These are phyloP conservation scores for Trichoderma harzianum DNA, from an alignment of 2,329 filamentous ascomycete genomes.

Conservation along the genomic window DNA sequence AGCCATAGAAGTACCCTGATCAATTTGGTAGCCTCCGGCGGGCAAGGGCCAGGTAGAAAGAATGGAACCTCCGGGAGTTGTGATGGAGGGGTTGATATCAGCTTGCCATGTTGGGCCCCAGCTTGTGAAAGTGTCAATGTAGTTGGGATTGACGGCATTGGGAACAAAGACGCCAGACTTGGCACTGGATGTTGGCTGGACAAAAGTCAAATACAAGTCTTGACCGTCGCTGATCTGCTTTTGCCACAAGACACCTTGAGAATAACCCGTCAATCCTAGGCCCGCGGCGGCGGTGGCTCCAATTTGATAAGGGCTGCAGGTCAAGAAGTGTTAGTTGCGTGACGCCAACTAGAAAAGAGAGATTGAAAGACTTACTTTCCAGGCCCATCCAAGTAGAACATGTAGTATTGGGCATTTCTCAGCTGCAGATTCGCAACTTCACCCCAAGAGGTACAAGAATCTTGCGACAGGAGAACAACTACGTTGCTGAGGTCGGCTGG, in stretches of 20 bases:
- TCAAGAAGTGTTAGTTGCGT: not conserved
- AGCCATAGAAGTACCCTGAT: slow-evolving; percentile 59
- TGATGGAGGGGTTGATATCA: slow-evolving; percentile 53
- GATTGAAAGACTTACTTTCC: not conserved
- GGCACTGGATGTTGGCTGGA: not conserved
- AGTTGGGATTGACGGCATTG: slow-evolving; percentile 49
- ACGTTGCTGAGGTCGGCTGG: slow-evolving; percentile 52
- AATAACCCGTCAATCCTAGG: slow-evolving; percentile 31
- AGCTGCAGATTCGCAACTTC: slow-evolving; percentile 51
- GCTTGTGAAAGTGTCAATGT: slow-evolving; percentile 49
- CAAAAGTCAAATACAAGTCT: not conserved
- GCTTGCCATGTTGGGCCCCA: slow-evolving; percentile 62
- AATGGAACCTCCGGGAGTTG: slow-evolving; percentile 54
- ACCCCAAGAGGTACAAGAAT: slow-evolving; percentile 48
- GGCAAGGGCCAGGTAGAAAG: slow-evolving; percentile 53
- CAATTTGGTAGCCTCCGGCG: slow-evolving; percentile 47
- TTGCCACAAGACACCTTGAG: slow-evolving; percentile 27
- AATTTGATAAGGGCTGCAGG: not conserved
- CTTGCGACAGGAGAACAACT: slow-evolving; percentile 58
- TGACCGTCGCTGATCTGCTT: not conserved
- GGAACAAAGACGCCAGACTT: not conserved
- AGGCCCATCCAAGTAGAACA: slow-evolving; percentile 57
- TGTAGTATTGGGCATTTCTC: slow-evolving; percentile 58
- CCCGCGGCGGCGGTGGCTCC: slow-evolving; percentile 25
- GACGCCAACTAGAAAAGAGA: fast-evolving